Percentiles rank a stretch among this genome's conserved stretches.
phyloP scores from a whole-genome alignment of 2,329 filamentous ascomycete species.

The Colletotrichum zoysiae region DNA sequence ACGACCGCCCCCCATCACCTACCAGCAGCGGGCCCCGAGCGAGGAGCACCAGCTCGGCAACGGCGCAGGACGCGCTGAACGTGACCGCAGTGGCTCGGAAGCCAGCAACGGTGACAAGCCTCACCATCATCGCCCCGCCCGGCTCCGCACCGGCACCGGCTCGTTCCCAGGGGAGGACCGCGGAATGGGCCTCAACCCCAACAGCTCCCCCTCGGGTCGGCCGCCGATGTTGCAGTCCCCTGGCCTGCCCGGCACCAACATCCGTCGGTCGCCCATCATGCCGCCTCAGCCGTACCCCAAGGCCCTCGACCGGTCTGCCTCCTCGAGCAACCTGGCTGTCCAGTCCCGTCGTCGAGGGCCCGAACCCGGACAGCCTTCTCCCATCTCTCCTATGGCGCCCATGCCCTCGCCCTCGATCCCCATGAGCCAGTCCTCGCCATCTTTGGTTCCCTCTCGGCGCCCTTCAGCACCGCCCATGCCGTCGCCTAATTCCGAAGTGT shows the following conservation, averaged over 20 bases:
- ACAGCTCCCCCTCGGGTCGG: slow-evolving; percentile 45
- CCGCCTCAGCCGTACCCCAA: slow-evolving; percentile 57
- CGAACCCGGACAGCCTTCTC: slow-evolving; percentile 58
- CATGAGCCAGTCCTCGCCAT: slow-evolving; percentile 53
- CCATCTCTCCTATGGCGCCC: slow-evolving; percentile 57
- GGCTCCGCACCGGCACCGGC: slow-evolving; percentile 46
- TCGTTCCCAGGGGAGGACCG: slow-evolving; percentile 43
- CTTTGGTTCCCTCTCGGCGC: slow-evolving; percentile 49
- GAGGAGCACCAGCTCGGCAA: slow-evolving; percentile 54
- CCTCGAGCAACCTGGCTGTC: slow-evolving; percentile 51
- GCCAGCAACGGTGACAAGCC: slow-evolving; percentile 59
- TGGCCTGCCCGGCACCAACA: slow-evolving; percentile 63
- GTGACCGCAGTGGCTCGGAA: slow-evolving; percentile 68
- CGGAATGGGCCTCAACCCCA: slow-evolving; percentile 20
- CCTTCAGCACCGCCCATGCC: slow-evolving; percentile 50
- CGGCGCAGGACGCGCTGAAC: slow-evolving; percentile 53
- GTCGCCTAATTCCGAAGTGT: slow-evolving; percentile 42
- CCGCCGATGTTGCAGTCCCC: slow-evolving; percentile 57
- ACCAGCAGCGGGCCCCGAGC: slow-evolving; percentile 59
- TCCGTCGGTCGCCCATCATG: slow-evolving; percentile 62
- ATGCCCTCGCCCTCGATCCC: slow-evolving; percentile 50
- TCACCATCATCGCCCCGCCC: slow-evolving; percentile 48
- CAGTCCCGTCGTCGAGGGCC: slow-evolving; percentile 50
- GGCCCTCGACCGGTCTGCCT: slow-evolving; percentile 47
- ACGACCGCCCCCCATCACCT: slow-evolving; percentile 58